These are phyloP conservation scores for Melastoma candidum DNA, from an alignment of 441 rosid species.

Conservation along the genomic window DNA sequence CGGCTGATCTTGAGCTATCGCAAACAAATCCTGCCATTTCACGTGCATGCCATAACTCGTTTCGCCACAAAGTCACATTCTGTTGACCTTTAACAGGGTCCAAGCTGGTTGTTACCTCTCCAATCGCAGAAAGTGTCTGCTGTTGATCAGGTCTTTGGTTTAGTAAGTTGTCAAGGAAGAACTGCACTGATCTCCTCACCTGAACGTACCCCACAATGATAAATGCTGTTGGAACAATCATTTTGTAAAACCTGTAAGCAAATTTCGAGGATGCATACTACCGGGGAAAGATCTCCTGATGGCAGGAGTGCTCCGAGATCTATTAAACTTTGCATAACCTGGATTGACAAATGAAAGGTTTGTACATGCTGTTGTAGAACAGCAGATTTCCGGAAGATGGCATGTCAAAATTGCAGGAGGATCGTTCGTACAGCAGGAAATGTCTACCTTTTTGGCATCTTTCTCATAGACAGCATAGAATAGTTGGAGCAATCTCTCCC, in stretches of 20 bases:
- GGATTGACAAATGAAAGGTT: slow-evolving; percentile 16
- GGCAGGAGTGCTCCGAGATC: slow-evolving; percentile 93
- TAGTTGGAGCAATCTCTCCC: slow-evolving; percentile 72
- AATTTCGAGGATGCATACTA: slow-evolving; percentile 11
- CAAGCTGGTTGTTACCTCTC: slow-evolving; percentile 47
- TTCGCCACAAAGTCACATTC: too few relatives aligned
- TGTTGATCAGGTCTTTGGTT: slow-evolving; percentile 80
- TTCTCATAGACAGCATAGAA: slow-evolving; percentile 88
- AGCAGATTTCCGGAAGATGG: too few relatives aligned
- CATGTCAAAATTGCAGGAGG: too few relatives aligned
- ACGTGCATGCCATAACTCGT: too few relatives aligned
- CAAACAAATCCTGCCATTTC: slow-evolving; percentile 71
- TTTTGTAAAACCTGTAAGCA: not conserved
- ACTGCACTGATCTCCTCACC: slow-evolving; percentile 95
- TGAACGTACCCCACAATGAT: slow-evolving; percentile 9
- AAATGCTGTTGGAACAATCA: not conserved
- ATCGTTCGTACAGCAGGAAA: not conserved
- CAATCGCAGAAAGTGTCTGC: slow-evolving; percentile 77
- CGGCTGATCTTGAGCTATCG: slow-evolving; percentile 91
- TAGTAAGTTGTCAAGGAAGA: slow-evolving; percentile 70
- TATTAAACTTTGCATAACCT: slow-evolving; percentile 76
- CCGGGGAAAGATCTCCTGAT: slow-evolving; percentile 87
- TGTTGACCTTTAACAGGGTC: too few relatives aligned
- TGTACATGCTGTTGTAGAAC: too few relatives aligned
- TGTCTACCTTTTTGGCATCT: slow-evolving; percentile 77